These are phyloP conservation scores for Pseudoscleropodium purum DNA, from an alignment of 225 moss, liverwort and hornwort species.

Conservation along the genomic window DNA sequence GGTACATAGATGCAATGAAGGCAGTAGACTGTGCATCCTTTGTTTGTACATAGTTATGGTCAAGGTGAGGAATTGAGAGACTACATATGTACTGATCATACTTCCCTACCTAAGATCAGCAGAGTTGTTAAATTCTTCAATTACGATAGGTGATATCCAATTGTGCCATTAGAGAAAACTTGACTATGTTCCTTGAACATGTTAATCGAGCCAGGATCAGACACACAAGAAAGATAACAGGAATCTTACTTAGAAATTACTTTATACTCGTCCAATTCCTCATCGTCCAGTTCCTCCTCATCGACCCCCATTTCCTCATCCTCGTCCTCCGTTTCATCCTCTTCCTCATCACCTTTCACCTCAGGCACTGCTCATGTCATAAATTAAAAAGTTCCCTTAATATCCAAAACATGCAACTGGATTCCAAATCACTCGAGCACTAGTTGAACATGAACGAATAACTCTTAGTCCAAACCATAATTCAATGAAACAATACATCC, in stretches of 20 bases:
- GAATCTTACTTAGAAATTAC: slow-evolving; percentile 51
- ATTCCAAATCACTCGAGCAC: not conserved
- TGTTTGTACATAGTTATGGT: not conserved
- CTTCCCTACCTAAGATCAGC: not conserved
- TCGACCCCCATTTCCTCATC: slow-evolving; percentile 79
- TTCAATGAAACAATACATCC: not conserved
- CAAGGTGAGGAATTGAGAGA: not conserved
- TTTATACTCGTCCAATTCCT: slow-evolving; percentile 67
- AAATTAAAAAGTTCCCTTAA: not conserved
- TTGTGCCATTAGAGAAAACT: not conserved
- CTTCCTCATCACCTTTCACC: slow-evolving; percentile 43
- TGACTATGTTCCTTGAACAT: not conserved
- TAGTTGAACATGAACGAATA: not conserved
- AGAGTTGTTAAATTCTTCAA: not conserved
- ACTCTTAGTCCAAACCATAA: not conserved
- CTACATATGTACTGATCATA: not conserved
- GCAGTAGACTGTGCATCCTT: not conserved
- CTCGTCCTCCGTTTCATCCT: slow-evolving; percentile 63
- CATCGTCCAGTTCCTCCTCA: slow-evolving; percentile 74
- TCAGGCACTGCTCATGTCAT: slow-evolving; percentile 44
- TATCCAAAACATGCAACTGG: not conserved
- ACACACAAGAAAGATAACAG: not conserved
- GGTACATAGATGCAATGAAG: not conserved
- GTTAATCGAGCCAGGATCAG: not conserved
- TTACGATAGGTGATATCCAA: not conserved